These are phyloP conservation scores for Pogostemon cablin DNA, from an alignment of 257 asterid genomes.

Conservation along the genomic window DNA sequence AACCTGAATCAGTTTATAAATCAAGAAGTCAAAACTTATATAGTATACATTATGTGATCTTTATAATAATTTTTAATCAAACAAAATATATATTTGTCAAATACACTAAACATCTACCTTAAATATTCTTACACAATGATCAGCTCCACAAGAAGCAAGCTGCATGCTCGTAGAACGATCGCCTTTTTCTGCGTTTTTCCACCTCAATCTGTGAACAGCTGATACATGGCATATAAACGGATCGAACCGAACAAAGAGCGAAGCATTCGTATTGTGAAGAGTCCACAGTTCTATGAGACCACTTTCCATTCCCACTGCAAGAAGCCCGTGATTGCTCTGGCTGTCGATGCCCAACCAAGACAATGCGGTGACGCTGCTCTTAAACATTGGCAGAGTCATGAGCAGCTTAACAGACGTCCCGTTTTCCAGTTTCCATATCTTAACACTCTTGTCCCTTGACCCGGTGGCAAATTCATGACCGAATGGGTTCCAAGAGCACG, in stretches of 20 bases:
- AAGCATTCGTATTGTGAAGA: conserved; percentile 40
- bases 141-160: conserved; percentile 94
- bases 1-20: too few species aligned
- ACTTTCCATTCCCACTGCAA: conserved; percentile 92
- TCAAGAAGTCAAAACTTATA: too few species aligned
- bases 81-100: conserved; percentile 12
- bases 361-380: conserved; percentile 74
- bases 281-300: conserved; percentile 85
- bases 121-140: conserved; percentile 85
- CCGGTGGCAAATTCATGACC: conserved; percentile 90
- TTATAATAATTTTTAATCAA: background rate
- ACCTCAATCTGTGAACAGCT: conserved; percentile 65
- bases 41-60: conserved; percentile 2
- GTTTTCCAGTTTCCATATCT: conserved; percentile 67
- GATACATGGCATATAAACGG: conserved; percentile 80
- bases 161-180: conserved; percentile 47
- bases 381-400: conserved; percentile 66
- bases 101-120: conserved; percentile 34
- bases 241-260: conserved; percentile 55
- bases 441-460: conserved; percentile 91
- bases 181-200: conserved; percentile 54
- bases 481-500: conserved; percentile 91
- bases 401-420: conserved; percentile 63
- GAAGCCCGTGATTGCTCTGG: conserved; percentile 54
- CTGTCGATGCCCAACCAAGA: conserved; percentile 75